Evolutionary conservation across 108 stramenopile genomes (phyloP).

Genomic region (Fragilaria crotonensis): DNA sequence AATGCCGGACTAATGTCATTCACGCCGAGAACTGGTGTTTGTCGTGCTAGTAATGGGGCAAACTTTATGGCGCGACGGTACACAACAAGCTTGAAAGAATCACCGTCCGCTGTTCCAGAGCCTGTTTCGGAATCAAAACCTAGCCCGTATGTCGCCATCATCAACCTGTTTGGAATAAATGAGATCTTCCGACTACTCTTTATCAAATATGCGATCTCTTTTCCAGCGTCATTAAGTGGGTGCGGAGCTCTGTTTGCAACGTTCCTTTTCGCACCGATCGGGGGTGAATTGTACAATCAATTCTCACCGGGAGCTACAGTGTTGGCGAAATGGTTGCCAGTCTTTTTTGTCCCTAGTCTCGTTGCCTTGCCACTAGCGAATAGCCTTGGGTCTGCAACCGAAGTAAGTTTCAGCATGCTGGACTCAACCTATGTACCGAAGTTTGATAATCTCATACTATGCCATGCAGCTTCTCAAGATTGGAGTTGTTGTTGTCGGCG

Average conservation of each 20-base stretch:
- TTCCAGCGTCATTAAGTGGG: constrained; percentile 66
- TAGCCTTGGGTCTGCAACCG: constrained; percentile 36
- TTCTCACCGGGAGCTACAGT: constrained; percentile 55
- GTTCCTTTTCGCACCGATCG: constrained; percentile 27
- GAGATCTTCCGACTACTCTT: constrained; percentile 46
- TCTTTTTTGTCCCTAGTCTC: constrained; percentile 76
- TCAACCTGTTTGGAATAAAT: constrained; percentile 37
- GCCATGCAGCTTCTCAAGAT: constrained; percentile 39
- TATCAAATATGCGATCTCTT: constrained; percentile 20
- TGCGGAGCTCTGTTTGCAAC: constrained; percentile 48
- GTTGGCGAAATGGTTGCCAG: constrained; percentile 73
- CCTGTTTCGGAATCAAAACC: neutral
- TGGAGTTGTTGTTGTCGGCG: constrained; percentile 48
- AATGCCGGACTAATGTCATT: too few relatives aligned
- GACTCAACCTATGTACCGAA: neutral
- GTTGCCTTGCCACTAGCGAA: constrained; percentile 64
- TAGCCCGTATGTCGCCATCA: neutral
- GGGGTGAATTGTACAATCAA: constrained; percentile 22
- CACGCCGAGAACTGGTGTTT: too few relatives aligned
- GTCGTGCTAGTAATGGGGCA: too few relatives aligned
- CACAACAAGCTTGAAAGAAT: neutral
- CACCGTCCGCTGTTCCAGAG: neutral
- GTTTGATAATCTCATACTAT: neutral
- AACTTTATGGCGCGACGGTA: too few relatives aligned
- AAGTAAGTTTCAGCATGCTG: constrained; percentile 18